Evolutionary conservation across 495 filamentous ascomycete genomes (phyloP), one percentile per base, ranked within the genome.

Genomic region (Xylaria venustula): DNA sequence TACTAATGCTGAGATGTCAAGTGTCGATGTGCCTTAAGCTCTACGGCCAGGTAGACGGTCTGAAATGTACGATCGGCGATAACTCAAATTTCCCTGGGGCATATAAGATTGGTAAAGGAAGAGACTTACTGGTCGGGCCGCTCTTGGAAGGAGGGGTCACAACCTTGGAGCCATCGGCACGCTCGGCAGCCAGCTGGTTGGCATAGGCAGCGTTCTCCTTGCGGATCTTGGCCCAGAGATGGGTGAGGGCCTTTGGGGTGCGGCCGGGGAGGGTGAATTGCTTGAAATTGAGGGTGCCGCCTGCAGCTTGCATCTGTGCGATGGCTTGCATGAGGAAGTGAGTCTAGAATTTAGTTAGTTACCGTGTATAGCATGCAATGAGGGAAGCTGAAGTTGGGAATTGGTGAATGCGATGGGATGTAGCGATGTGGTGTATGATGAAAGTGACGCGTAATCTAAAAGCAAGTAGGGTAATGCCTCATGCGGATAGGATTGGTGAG

Each of bases 251-350:
- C 55, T 65, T 71, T 22, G 26, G 9, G 3, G 69, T 72, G 17
- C 73, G 72, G 7, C 71, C 73, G 1, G 66, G 61, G 8, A 71
- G 42, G 0, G 41, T 40, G 7, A 71, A 17, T 0, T 53, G 9
- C 0, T 41, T n/a, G 25, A 42, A 67, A 0, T 30, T 42, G 0
- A 72, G 36, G 23, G 51, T 60, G 6, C 59, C 50, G 12, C 63
- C 59, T 7, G 45, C 61, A 8, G 50, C 44, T 6, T 48, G 37
- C 12, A 66, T 9, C 11, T 62, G 51, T 17, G 56, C 59, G 20
- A 76, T 37, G 23, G 64, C 53, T 46, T 68, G 67, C 26, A 75
- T 46, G n/a, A 78, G 56, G 23, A 77, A 62, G 2, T 58, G 50
- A n/a, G 66, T 34, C 76, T 79, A 22, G 11, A 30, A n/a, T n/a